Conservation (phyloP, 345 rosid genomes). For the Salix suchowensis region DNA sequence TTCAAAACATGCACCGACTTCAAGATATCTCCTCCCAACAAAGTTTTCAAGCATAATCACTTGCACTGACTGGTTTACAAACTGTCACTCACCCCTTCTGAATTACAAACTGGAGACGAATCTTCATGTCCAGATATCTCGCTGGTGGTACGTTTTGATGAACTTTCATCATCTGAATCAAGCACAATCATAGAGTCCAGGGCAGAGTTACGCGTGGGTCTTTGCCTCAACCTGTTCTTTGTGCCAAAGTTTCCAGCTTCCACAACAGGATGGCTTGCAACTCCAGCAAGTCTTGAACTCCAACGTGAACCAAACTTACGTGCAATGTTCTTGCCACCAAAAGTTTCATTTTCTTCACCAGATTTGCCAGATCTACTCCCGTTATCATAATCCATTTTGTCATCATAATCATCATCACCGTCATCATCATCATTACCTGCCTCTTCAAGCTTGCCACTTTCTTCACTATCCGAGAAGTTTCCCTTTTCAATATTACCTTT, state of each 20-base stretch:
- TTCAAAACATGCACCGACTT: not conserved
- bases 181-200: constrained; percentile 24
- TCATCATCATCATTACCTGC: constrained; percentile 5
- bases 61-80: not conserved
- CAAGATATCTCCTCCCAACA: not conserved
- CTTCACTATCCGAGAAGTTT: constrained; percentile 12
- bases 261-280: constrained; percentile 13
- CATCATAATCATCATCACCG: constrained; percentile 17
- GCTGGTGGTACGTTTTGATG: constrained; percentile 1
- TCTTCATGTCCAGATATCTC: constrained; percentile 14
- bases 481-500: constrained; percentile 18
- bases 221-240: constrained; percentile 52
- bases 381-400: constrained; percentile 13
- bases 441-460: constrained; percentile 26
- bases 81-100: constrained; percentile 10
- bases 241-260: constrained; percentile 33
- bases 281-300: constrained; percentile 37
- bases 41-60: not conserved
- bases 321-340: constrained; percentile 2
- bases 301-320: constrained; percentile 23
- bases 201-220: constrained; percentile 52
- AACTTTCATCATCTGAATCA: constrained; percentile 42
- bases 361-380: constrained; percentile 11
- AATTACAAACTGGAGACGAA: constrained; percentile 11
- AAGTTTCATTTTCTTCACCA: constrained; percentile 15